These are phyloP conservation scores for Euptelea pleiosperma DNA, from an alignment of 164 flowering plant genomes.

Conservation along the genomic window DNA sequence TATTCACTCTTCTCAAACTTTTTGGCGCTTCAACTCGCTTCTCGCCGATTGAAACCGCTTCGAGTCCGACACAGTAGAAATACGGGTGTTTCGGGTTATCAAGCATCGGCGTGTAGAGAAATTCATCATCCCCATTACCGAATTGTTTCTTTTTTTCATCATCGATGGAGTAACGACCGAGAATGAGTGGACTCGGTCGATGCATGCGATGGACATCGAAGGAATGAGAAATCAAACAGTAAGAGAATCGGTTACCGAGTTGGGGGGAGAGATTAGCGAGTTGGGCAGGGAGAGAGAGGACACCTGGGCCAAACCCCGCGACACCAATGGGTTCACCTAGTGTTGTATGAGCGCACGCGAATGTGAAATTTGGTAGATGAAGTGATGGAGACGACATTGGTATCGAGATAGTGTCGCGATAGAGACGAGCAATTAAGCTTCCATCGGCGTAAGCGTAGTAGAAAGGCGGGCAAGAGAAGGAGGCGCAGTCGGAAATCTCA, in stretches of 20 bases:
- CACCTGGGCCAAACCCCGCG: constrained; percentile 91
- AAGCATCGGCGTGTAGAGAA: constrained; percentile 67
- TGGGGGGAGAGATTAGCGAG: constrained; percentile 55
- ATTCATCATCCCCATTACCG: constrained; percentile 11
- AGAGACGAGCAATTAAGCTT: constrained; percentile 61
- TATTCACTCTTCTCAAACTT: constrained; percentile 38
- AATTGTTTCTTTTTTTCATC: constrained; percentile 11
- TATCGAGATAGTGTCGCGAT: constrained; percentile 32
- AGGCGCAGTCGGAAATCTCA: constrained; percentile 56
- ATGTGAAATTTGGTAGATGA: constrained; percentile 55
- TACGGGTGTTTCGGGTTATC: constrained; percentile 77
- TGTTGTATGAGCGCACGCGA: constrained; percentile 77
- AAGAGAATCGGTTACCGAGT: constrained; percentile 72
- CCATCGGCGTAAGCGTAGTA: constrained; percentile 94
- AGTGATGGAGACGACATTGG: constrained; percentile 35
- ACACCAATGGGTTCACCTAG: constrained; percentile 90
- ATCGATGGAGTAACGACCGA: constrained; percentile 44
- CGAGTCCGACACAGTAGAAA: constrained; percentile 74
- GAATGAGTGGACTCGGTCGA: constrained; percentile 77
- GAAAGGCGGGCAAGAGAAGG: constrained; percentile 63
- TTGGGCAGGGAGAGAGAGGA: constrained; percentile 79
- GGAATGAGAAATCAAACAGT: constrained; percentile 79
- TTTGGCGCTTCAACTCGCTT: constrained; percentile 48
- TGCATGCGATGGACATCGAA: constrained; percentile 45
- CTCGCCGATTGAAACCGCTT: constrained; percentile 59